Evolutionary conservation across 129 eudicot genomes (phyloP).

Genomic region (Arctium lappa): DNA sequence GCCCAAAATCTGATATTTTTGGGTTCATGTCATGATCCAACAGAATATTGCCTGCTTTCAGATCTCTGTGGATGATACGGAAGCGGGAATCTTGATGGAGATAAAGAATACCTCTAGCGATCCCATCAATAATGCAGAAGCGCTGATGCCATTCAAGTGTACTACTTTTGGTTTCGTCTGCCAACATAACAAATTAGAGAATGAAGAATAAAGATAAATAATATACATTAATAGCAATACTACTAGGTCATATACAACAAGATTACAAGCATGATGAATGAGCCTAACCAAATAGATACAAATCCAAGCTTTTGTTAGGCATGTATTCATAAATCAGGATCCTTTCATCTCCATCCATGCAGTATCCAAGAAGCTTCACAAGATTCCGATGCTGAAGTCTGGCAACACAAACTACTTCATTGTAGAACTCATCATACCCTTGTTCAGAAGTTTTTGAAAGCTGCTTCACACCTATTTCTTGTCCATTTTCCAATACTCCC

Average conservation of each 20-base stretch:
- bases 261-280: not conserved
- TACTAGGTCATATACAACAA: too few species aligned
- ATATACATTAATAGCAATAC: too few species aligned
- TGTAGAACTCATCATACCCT: slow-evolving; percentile 40
- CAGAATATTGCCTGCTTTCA: slow-evolving; percentile 32
- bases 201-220: not conserved
- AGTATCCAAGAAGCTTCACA: slow-evolving; percentile 40
- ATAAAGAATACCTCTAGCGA: slow-evolving; percentile 39
- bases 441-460: slow-evolving; percentile 40
- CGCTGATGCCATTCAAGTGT: slow-evolving; percentile 31
- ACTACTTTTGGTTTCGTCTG: slow-evolving; percentile 27
- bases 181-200: not conserved
- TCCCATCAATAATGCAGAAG: slow-evolving; percentile 27
- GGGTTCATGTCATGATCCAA: slow-evolving; percentile 36
- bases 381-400: slow-evolving; percentile 47
- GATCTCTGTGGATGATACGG: slow-evolving; percentile 37
- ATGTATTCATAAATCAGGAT: slow-evolving; percentile 46
- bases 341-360: slow-evolving; percentile 33
- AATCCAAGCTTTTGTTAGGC: slow-evolving; percentile 44
- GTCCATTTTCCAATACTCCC: slow-evolving; percentile 24
- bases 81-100: slow-evolving; percentile 40
- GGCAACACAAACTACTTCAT: slow-evolving; percentile 41
- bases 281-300: slow-evolving; percentile 28
- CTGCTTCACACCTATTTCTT: slow-evolving; percentile 41
- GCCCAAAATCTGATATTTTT: slow-evolving; percentile 39